Base-by-base conservation (phyloP, 805 yeast species). In the Saturnispora besseyi region DNA sequence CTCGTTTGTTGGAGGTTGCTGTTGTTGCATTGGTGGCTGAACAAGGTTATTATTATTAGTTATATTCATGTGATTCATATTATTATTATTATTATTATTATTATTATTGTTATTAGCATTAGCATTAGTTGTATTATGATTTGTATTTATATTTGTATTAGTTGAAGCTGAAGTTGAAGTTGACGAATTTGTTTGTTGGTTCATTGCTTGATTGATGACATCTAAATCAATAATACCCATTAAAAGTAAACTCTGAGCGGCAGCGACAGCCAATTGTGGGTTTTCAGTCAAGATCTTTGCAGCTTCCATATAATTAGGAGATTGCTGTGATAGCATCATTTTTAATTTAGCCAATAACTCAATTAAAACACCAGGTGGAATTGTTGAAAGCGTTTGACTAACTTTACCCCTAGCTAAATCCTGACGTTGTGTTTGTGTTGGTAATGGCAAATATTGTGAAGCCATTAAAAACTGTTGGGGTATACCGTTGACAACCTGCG, bases 161-260 rank as follows among this genome's bases (percentile, higher is more conserved):
- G 45, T 11, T 37, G 18, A 18, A 18, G 18, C 18, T 18, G 18
- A 18, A 18, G 53, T 10, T 18, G 18, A 18, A 18, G 53, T 10
- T 10, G 41, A 9, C 10, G 53, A 15, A 13, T 12, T 33, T 21
- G 43, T 44, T 36, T 24, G 59, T 55, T 22, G 72, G 62, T 55
- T 32, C 64, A 62, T 59, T 13, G 86, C 78, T 53, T 79, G 77
- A 33, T 73, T 72, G n/a, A 84, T 78, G n/a, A 82, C 84, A 42
- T 78, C 80, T 36, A 74, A 71, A 61, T 84, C 86, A 22, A 85
- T 78, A 41, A 85, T 73, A 0, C 93, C 95, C 90, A 85, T 84
- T 44, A 84, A 70, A 18, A 85, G 66, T 53, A 85, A 68, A 2
- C 89, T 85, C 61, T 85, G 93, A 0, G 90, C 79, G 1, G 87